A percentile compares a stretch with the other conserved stretches of the same genome.
Evolutionary conservation across 2,329 filamentous ascomycete species (phyloP).

Genomic region (Septoria petroselini): DNA sequence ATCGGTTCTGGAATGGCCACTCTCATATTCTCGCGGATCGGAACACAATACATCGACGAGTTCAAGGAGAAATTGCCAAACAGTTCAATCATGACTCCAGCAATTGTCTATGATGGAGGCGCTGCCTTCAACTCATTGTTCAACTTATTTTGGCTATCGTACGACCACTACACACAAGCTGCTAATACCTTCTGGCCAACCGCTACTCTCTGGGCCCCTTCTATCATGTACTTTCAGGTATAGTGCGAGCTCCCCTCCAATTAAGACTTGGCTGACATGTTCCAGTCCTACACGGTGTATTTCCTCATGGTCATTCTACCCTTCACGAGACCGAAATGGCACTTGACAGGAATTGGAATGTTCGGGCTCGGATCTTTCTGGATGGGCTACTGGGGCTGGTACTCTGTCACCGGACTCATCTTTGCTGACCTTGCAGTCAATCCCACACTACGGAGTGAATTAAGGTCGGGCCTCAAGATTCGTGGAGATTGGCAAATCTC

Average conservation of each 20-base stretch:
- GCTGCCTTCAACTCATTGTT: constrained; percentile 49
- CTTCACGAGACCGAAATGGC: constrained; percentile 44
- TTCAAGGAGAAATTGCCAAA: constrained; percentile 43
- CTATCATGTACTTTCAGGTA: constrained; percentile 45
- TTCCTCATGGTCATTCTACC: constrained; percentile 50
- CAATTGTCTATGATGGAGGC: constrained; percentile 40
- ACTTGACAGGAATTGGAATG: constrained; percentile 35
- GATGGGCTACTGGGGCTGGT: constrained; percentile 36
- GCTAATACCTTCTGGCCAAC: constrained; percentile 46
- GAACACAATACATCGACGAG: constrained; percentile 38
- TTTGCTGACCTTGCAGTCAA: constrained; percentile 30
- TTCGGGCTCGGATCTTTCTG: constrained; percentile 35
- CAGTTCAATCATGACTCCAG: constrained; percentile 34
- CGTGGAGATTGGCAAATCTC: constrained; percentile 25
- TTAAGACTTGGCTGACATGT: not conserved
- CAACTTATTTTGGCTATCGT: constrained; percentile 48
- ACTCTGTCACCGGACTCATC: constrained; percentile 30
- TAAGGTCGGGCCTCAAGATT: constrained; percentile 27
- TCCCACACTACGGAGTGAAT: constrained; percentile 20
- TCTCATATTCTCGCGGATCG: constrained; percentile 38
- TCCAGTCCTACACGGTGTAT: constrained; percentile 46
- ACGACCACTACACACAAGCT: constrained; percentile 40
- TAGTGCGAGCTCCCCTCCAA: not conserved
- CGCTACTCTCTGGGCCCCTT: constrained; percentile 47
- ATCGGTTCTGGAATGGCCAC: constrained; percentile 43